Evolutionary conservation across 2,329 filamentous ascomycete species (phyloP), one percentile per base, ranked within the genome.

Genomic region (Penicillium griseofulvum): DNA sequence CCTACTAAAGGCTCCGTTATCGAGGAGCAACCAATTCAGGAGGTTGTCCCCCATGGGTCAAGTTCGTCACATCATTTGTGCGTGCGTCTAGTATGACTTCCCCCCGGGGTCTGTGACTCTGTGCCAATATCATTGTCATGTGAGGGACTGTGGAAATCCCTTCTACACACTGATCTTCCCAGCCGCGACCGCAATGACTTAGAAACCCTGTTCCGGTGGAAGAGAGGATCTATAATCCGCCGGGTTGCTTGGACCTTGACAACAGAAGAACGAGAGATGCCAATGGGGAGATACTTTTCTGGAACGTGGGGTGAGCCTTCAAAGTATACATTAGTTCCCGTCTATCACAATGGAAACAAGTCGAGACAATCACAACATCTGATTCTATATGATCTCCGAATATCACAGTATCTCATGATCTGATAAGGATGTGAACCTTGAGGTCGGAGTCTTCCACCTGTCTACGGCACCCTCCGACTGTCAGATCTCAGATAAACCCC

Each of bases 361-460:
- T 12, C 22, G 9, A 28, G 19, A 42, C 31, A 41, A 49, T 46
- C n/a, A 22, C 19, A 49, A 28, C 9, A 24, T 43, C 45, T 48
- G 33, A 50, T 43, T 2, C 14, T 36, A 19, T 17, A 24, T 16
- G 38, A 46, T 47, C 1, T 22, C 10, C n/a, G 8, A 34, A 34
- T 44, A 24, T 26, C 10, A 22, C 14, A 22, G 28, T 33, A 54
- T 24, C 31, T 24, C 9, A 19, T 19, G 9, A 11, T 12, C 33
- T 54, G 52, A 54, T 54, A 54, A 49, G 44, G 16, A 41, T 5
- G 11, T 0, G 29, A 29, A 29, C 28, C 9, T 29, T 29, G 24
- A 36, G 19, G 19, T 45, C 52, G 52, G 52, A 44, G 52, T 45
- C 41, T 54, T 38, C 52, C 52, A 54, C 43, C 43, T 47, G 9